Conservation (phyloP, 257 asterid genomes). For the Nicotiana knightiana region DNA sequence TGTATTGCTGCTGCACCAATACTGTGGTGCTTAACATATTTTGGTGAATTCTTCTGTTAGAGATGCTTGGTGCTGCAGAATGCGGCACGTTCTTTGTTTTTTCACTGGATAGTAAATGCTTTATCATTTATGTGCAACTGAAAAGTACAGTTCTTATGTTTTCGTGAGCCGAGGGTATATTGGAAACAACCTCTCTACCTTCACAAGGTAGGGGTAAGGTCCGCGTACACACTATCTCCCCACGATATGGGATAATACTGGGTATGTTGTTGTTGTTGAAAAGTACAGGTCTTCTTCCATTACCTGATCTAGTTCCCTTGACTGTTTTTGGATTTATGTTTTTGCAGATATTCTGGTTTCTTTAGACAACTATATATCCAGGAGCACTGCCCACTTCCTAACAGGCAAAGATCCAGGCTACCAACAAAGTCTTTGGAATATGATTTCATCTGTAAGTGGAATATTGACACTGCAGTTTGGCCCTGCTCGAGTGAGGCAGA, state of each 20-base stretch:
- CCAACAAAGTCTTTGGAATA: slow-evolving; percentile 96
- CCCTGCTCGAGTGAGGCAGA: background rate
- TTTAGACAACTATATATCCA: slow-evolving; percentile 86
- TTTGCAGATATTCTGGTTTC: slow-evolving; percentile 90
- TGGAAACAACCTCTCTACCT: too few species aligned
- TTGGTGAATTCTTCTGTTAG: background rate
- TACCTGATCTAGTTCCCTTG: background rate
- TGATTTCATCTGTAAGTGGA: slow-evolving; percentile 81
- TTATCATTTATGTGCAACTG: background rate
- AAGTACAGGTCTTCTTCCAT: background rate
- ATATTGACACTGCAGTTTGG: background rate
- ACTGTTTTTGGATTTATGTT: slow-evolving; percentile 7
- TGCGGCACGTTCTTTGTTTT: background rate
- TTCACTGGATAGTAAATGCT: background rate
- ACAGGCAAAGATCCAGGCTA: slow-evolving; percentile 93
- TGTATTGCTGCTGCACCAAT: background rate
- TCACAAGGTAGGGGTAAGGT: too few species aligned
- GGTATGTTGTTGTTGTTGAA: background rate
- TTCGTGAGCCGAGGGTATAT: too few species aligned
- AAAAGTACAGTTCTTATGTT: background rate
- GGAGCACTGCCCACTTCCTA: slow-evolving; percentile 81
- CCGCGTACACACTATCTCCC: too few species aligned
- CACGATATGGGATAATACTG: too few species aligned
- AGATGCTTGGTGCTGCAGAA: background rate
- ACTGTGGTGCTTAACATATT: background rate